Evolutionary conservation across 805 yeast genomes (phyloP).

Genomic region (Nadsonia fulvescens): DNA sequence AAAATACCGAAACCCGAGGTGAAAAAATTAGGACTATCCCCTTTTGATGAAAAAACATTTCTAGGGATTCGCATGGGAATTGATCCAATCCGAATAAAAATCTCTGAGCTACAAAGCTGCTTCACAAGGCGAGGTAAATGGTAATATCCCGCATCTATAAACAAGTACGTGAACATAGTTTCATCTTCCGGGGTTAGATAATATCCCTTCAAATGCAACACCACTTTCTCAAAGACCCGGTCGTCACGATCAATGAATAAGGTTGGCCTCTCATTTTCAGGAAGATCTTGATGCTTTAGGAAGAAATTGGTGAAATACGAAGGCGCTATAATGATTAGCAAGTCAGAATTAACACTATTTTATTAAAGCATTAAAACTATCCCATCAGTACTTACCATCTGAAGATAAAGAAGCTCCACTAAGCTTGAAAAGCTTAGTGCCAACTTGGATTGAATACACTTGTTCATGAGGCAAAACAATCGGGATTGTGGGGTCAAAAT

Average conservation of each 20-base stretch:
- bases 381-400: too few species aligned
- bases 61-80: slow-evolving; percentile 40
- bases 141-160: slow-evolving; percentile 58
- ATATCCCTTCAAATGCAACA: slow-evolving; percentile 56
- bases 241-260: slow-evolving; percentile 64
- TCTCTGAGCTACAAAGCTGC: slow-evolving; percentile 34
- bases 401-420: slow-evolving; percentile 76
- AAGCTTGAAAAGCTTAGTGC: slow-evolving; percentile 38
- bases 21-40: slow-evolving; percentile 67
- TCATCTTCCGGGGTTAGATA: slow-evolving; percentile 33
- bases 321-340: too few species aligned
- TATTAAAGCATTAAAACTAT: neutral
- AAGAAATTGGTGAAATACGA: slow-evolving; percentile 73
- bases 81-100: slow-evolving; percentile 40
- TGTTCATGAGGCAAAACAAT: slow-evolving; percentile 45
- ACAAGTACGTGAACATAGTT: slow-evolving; percentile 38
- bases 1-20: slow-evolving; percentile 39
- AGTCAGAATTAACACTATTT: too few species aligned
- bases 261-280: slow-evolving; percentile 20
- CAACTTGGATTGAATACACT: slow-evolving; percentile 55
- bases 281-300: slow-evolving; percentile 13
- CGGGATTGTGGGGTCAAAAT: slow-evolving; percentile 13
- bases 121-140: slow-evolving; percentile 38
- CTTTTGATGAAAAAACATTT: slow-evolving; percentile 33
- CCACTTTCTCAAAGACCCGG: slow-evolving; percentile 44